phyloP scores from a whole-genome alignment of 2,329 filamentous ascomycete genomes.

The Sporothrix humicola region DNA sequence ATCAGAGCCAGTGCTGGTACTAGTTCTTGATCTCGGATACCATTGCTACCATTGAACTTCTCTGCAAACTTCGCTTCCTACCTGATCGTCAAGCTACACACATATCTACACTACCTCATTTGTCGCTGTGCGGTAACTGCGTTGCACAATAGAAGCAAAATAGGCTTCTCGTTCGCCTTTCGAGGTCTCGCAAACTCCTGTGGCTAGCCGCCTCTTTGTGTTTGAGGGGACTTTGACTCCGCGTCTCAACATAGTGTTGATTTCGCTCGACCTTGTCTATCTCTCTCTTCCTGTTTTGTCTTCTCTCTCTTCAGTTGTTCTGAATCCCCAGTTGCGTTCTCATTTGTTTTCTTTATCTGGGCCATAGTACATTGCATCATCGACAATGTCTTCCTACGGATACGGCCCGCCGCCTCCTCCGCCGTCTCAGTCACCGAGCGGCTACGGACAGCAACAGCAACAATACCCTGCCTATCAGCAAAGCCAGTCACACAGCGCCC shows the following conservation, averaged over 20 bases:
- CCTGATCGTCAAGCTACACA: not conserved
- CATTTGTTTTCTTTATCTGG: not conserved
- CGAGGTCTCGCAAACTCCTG: not conserved
- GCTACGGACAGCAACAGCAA: slow-evolving; percentile 51
- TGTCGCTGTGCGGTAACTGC: slow-evolving; percentile 14
- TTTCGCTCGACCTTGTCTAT: not conserved
- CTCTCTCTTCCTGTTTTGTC: not conserved
- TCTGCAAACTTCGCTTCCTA: not conserved
- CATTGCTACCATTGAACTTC: no score
- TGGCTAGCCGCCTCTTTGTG: slow-evolving; percentile 27
- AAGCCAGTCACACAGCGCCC: slow-evolving; percentile 32
- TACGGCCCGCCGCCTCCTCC: slow-evolving; percentile 62
- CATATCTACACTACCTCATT: not conserved
- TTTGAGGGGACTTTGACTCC: not conserved
- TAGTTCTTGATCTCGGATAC: not conserved
- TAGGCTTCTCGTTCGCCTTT: not conserved
- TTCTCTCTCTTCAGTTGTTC: not conserved
- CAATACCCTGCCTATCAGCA: slow-evolving; percentile 50
- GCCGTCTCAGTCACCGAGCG: slow-evolving; percentile 45
- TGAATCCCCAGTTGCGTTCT: slow-evolving; percentile 16
- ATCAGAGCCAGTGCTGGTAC: slow-evolving; percentile 11
- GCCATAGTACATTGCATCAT: not conserved
- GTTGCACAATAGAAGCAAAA: slow-evolving; percentile 4
- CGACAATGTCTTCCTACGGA: slow-evolving; percentile 56
- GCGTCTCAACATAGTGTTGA: slow-evolving; percentile 29